These are phyloP conservation scores for Puccinellia tenuiflora DNA, from an alignment of 176 grass and related monocot genomes.

Conservation along the genomic window DNA sequence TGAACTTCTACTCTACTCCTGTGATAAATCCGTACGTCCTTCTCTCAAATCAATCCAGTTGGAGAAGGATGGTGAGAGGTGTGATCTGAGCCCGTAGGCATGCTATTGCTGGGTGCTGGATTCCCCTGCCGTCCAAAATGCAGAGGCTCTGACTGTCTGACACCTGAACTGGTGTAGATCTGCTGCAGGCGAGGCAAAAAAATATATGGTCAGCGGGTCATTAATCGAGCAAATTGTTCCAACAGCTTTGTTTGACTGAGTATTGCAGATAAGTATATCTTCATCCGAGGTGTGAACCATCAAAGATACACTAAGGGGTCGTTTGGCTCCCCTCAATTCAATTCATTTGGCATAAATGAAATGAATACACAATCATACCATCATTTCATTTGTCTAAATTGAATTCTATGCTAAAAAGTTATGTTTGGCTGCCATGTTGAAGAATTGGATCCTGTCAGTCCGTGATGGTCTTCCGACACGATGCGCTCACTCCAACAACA, in stretches of 20 bases:
- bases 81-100: background rate
- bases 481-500: too few species aligned
- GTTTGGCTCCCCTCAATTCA: too few species aligned
- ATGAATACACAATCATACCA: too few species aligned
- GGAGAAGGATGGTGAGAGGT: background rate
- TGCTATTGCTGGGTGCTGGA: conserved; percentile 29
- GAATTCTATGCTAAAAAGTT: too few species aligned
- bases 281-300: too few species aligned
- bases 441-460: too few species aligned
- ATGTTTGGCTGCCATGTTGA: too few species aligned
- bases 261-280: too few species aligned
- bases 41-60: conserved; percentile 5
- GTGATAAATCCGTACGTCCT: background rate
- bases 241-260: conserved; percentile 26
- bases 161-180: conserved; percentile 23
- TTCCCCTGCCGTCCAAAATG: conserved; percentile 30
- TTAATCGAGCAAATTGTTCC: background rate
- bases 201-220: conserved; percentile 7
- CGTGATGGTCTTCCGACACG: too few species aligned
- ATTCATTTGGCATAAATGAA: too few species aligned
- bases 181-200: background rate
- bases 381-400: too few species aligned
- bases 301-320: too few species aligned
- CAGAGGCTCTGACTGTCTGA: conserved; percentile 27
- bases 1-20: background rate